Base-by-base conservation (phyloP, 176 grass and related monocot species). In the Hsuehochloa calcarea region DNA sequence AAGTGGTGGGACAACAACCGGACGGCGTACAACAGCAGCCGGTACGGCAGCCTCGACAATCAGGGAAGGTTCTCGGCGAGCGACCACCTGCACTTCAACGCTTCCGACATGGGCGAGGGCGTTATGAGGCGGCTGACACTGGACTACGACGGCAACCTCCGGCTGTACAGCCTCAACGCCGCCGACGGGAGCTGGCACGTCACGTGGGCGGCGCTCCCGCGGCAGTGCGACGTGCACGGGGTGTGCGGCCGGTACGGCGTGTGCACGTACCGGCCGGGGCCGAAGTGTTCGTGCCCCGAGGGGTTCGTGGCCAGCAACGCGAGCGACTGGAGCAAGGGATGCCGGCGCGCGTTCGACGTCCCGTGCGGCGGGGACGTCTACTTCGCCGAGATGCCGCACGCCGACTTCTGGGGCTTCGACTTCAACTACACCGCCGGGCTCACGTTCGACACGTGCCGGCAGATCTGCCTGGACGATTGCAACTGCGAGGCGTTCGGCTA, bases 121-220 rank as follows among this genome's bases (percentile, higher is more conserved):
- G 64, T 89, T 60, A 59, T 82, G 84, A 71, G 94, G 45, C 90
- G 94, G 27, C 77, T 96, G 14, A 96, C 89, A 25, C 80, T 96
- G 37, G 94, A 96, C 77, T 89, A 93, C 58, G 94, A 96, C 52
- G 94, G 94, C 31, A 96, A 93, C 83, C 91, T 96, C 60, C 73
- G 93, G 27, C 23, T 89, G 11, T 93, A 97, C 62, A 97, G 94
- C 87, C 89, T 93, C 5, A 66, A 60, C 40, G 79, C 40, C 17
- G 43, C 44, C 31, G 52, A 22, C 16, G 83, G 79, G 35, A 72
- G 17, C 26, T 97, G 91, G 91, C 81, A 3, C 4, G 69, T 85
- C 34, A 85, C 94, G 14, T 93, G 91, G 91, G 22, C 49, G 40
- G 89, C 91, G 8, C 43, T 97, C 55, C 50, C 61, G n/a, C 67